Evolutionary conservation across 2,329 filamentous ascomycete species (phyloP).

Genomic region (Mycocentrospora acerina): DNA sequence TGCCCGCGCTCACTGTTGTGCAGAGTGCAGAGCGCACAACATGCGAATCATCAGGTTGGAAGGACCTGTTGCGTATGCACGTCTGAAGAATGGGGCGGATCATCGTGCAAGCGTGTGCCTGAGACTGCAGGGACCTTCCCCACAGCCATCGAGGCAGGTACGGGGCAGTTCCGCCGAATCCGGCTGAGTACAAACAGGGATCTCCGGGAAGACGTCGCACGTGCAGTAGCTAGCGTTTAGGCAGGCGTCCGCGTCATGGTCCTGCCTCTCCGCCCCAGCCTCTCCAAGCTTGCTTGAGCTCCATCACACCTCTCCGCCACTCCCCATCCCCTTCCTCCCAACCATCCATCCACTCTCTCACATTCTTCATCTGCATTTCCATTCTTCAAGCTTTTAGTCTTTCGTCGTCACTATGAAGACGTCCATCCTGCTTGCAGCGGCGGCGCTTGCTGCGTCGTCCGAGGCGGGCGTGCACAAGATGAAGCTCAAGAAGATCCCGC

Average conservation of each 20-base stretch:
- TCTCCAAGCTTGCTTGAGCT: slow-evolving; percentile 18
- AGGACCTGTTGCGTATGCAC: too few relatives aligned
- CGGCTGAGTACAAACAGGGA: too few relatives aligned
- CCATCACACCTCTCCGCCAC: slow-evolving; percentile 8
- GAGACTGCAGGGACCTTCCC: neutral
- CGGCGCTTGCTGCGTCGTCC: slow-evolving; percentile 78
- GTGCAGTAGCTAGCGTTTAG: neutral
- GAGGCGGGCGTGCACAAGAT: slow-evolving; percentile 90
- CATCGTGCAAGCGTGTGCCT: too few relatives aligned
- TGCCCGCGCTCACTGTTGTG: too few relatives aligned
- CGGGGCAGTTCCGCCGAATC: neutral
- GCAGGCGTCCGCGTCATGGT: slow-evolving; percentile 1
- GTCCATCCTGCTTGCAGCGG: slow-evolving; percentile 74
- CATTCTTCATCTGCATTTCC: slow-evolving; percentile 14
- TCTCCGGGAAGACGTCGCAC: neutral
- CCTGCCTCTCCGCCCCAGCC: slow-evolving; percentile 15
- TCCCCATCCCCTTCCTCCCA: slow-evolving; percentile 8
- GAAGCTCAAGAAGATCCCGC: slow-evolving; percentile 94
- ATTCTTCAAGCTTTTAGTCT: slow-evolving; percentile 8
- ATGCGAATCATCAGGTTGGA: too few relatives aligned
- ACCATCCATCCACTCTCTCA: slow-evolving; percentile 8
- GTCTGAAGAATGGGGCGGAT: too few relatives aligned
- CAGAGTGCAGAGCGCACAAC: too few relatives aligned
- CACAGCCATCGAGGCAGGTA: neutral
- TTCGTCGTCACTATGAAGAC: slow-evolving; percentile 70